phyloP scores from a whole-genome alignment of 805 yeast species.

The Candida xiaguanensis region DNA sequence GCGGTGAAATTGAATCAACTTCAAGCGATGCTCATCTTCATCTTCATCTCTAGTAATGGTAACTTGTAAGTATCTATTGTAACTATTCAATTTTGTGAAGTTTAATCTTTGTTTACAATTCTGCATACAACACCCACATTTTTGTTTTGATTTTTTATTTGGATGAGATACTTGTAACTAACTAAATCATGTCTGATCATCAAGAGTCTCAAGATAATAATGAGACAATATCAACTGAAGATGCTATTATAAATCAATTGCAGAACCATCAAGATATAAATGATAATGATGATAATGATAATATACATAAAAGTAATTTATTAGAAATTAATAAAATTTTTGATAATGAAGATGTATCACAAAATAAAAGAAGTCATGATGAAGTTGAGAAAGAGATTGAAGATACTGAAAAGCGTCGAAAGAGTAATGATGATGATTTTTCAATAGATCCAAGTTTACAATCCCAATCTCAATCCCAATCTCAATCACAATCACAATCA shows the following conservation, averaged over 20 bases:
- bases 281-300: constrained; percentile 2
- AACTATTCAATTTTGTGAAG: neutral
- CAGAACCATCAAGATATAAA: constrained; percentile 4
- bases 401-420: constrained; percentile 1
- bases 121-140: neutral
- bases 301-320: constrained; percentile 6
- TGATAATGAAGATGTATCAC: neutral
- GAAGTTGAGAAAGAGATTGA: neutral
- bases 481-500: neutral
- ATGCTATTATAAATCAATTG: constrained; percentile 5
- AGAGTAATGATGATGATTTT: constrained; percentile 3
- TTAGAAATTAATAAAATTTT: constrained; percentile 4
- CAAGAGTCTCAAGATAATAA: neutral
- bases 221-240: constrained; percentile 1
- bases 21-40: no score
- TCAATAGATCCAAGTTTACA: constrained; percentile 7
- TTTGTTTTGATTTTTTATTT: constrained; percentile 5
- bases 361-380: constrained; percentile 3
- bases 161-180: constrained; percentile 1
- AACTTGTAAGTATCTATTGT: no score
- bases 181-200: constrained; percentile 3
- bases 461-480: constrained; percentile 4
- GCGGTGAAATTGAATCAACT: no score
- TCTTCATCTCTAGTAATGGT: no score
- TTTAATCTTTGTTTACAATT: neutral